Evolutionary conservation across 2,329 filamentous ascomycete genomes (phyloP), one percentile per base, ranked within the genome.

Genomic region (Neobulgaria alba): DNA sequence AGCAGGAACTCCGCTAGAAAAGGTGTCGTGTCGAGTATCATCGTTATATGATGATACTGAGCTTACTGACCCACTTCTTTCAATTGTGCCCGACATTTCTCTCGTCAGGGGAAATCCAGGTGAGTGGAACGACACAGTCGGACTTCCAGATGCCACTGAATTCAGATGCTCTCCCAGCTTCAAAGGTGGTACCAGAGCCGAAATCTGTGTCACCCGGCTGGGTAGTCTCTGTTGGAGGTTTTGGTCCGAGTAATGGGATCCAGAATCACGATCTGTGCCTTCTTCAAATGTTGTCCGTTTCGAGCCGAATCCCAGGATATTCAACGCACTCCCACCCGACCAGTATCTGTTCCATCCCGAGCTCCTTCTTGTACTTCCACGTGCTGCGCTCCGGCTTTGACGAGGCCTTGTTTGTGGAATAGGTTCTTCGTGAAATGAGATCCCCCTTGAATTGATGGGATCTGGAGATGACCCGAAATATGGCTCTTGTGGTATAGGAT

Each of bases 291-390:
- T 64, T 26, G 56, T 60, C 38, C 59, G 58, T 40, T 61, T 62
- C 36, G 58, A 63, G 10, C 73, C 75, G 38, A 79, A 73, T 10
- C 77, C 78, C 5, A 84, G 66, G 17, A 82, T 73, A 54, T 81
- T 80, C 41, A 81, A 63, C 5, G 79, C 73, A 50, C 80, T 83
- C 39, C 82, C 82, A 37, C 80, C 81, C 10, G 81, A 84, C 74
- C 83, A 87, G 62, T 86, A 87, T 39, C 76, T 68, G 60, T 85
- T 85, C 82, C 82, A 87, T 35, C 81, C 81, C 3, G 81, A 85
- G 52, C 79, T 85, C 55, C 76, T 70, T 41, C 77, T 69, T 18
- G 44, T 48, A 23, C 42, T 47, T 31, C 42, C 45, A 18, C 52
- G 42, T 35, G 46, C 46, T 18, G 38, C 41, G 29, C 38, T 43